Evolutionary conservation across 2,329 filamentous ascomycete species (phyloP), one percentile per base, ranked within the genome.

Genomic region (Alternaria consortialis): DNA sequence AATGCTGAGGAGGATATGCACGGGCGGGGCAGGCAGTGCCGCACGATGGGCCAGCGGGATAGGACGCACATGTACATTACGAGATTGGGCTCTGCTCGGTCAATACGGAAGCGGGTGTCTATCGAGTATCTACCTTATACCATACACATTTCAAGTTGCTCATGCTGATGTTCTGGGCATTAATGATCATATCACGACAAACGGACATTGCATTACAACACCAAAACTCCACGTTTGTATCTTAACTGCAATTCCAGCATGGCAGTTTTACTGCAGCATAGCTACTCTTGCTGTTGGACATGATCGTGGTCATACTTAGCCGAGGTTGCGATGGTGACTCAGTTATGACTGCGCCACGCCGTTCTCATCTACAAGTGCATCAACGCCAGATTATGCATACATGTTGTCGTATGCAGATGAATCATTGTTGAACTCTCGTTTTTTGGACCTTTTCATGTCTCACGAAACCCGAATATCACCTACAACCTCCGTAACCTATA

Each of bases 51-150:
- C 44, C 27, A 29, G 46, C 20, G 36, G 39, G 27, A 34, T 58
- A 42, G 27, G 32, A 47, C 13, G 34, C 50, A 32, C 25, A 58
- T 55, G 56, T 58, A 58, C 42, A 58, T 36, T 36, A 58, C 51
- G 31, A 54, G 40, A 54, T 34, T 37, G 27, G 50, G 42, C 56
- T 54, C 43, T 48, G 32, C 27, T 54, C 34, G 32, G 44, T 42
- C 34, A 54, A 34, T 42, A 39, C 39, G 50, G 54, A 58, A 55
- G 42, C 46, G 51, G 27, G 6, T 29, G 15, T 20, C 25, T 23
- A 6, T 47, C 50, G 42, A 47, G 34, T 25, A 40, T 36, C 13
- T 31, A 13, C 11, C 11, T 37, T 42, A 23, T 32, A 54, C 27
- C 32, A 40, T 20, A 23, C 17, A 15, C n/a, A 12, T 32, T 54